Evolutionary conservation across 768 basidiomycete species (phyloP).

Genomic region (Collybia sp.): DNA sequence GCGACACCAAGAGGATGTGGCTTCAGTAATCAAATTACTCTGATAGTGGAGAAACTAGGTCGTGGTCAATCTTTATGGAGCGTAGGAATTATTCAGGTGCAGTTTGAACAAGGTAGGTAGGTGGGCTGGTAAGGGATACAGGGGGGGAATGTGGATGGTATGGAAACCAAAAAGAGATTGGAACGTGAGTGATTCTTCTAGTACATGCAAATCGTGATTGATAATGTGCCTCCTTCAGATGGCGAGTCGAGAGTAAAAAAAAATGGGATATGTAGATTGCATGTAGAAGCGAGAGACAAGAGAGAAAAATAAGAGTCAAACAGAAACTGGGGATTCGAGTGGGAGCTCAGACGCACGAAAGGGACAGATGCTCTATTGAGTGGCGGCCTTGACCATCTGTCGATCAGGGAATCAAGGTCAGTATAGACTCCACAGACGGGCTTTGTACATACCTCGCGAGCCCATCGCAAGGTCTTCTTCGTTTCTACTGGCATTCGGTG

Average conservation of each 20-base stretch:
- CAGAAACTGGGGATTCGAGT: conserved; percentile 11
- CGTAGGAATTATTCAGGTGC: background rate
- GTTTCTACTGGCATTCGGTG: conserved; percentile 71
- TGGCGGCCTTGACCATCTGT: conserved; percentile 79
- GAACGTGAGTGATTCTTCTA: conserved; percentile 31
- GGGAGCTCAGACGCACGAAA: conserved; percentile 7
- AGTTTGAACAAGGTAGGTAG: background rate
- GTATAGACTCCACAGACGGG: conserved; percentile 4
- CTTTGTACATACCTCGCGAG: conserved; percentile 71
- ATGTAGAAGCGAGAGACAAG: conserved; percentile 31
- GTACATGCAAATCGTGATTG: conserved; percentile 54
- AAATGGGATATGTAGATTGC: conserved; percentile 40
- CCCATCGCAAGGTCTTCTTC: conserved; percentile 91
- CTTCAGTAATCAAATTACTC: no score
- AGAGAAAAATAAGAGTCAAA: conserved; percentile 11
- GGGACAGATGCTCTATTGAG: conserved; percentile 47
- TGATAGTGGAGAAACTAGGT: background rate
- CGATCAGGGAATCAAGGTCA: conserved; percentile 2
- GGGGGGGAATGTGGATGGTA: background rate
- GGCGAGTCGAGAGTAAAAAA: conserved; percentile 33
- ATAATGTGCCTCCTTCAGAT: conserved; percentile 72
- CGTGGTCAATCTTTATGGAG: background rate
- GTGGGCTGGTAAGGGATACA: background rate
- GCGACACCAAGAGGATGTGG: no score
- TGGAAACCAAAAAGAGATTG: background rate